These are phyloP conservation scores for Sorghum bicolor DNA, from an alignment of 176 grass and related monocot species.

Conservation along the genomic window Sorghum_bicolor_NCBIv3 NC_012879.2:52330501-52331000, in stretches of 20 bases:
- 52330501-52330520: background rate
- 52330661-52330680: background rate
- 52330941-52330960: too few species aligned
- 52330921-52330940: background rate
- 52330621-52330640: too few species aligned
- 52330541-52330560: too few species aligned
- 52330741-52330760: background rate
- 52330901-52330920: too few species aligned
- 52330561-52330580: too few species aligned
- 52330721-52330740: background rate
- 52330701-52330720: background rate
- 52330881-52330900: background rate
- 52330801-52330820: background rate
- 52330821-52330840: background rate
- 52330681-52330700: background rate
- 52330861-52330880: background rate
- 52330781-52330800: background rate
- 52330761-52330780: too few species aligned
- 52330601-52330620: too few species aligned
- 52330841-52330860: background rate
- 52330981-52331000: too few species aligned
- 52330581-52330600: background rate
- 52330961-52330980: too few species aligned
- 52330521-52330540: too few species aligned
- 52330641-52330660: background rate